Evolutionary conservation across 1,139 yeast species (phyloP), one percentile per base, ranked within the genome.

Genomic region (Candida anutae): DNA sequence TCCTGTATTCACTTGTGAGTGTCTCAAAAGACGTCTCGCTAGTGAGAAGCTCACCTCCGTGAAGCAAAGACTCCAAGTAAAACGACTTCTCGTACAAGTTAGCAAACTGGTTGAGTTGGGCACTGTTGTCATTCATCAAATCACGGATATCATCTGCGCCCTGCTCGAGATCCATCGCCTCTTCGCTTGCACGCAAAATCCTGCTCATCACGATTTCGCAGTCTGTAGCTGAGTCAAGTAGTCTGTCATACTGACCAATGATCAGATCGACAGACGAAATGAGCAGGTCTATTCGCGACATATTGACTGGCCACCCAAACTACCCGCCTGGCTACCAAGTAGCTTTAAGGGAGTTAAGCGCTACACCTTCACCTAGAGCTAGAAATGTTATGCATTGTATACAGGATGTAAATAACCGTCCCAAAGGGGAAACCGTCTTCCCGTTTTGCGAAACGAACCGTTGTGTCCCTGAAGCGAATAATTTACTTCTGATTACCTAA

Each of bases 1-100:
- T 17, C 8, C 19, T 31, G 30, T 36, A 74, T 42, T 76, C 83
- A 24, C 55, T 45, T 21, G 57, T 48, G 26, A 77, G 43, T 34
- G 69, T 72, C 27, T 66, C 71, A 35, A 70, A 58, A 1, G 76
- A 66, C 53, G 69, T 48, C 51, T 67, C 36, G 60, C 68, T 45
- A 57, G 68, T 59, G 27, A 52, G 34, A 15, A 24, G 23, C 38
- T 62, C 70, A 32, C 57, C 59, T 25, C 44, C 30, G 14, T 39
- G 43, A 25, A 62, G 30, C 29, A 51, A 58, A 6, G 61, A 48
- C 36, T 63, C 69, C 24, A 64, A 49, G 31, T 53, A 50, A 30
- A 50, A 50, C 4, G 58, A 44, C 36, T 53, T 56, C 29, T 58
- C 60, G 24, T 50, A 41, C 26, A 65, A 46, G 20, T 50, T 53